Conservation (phyloP, 208 protist genomes). For the Trypanosoma theileri region DNA sequence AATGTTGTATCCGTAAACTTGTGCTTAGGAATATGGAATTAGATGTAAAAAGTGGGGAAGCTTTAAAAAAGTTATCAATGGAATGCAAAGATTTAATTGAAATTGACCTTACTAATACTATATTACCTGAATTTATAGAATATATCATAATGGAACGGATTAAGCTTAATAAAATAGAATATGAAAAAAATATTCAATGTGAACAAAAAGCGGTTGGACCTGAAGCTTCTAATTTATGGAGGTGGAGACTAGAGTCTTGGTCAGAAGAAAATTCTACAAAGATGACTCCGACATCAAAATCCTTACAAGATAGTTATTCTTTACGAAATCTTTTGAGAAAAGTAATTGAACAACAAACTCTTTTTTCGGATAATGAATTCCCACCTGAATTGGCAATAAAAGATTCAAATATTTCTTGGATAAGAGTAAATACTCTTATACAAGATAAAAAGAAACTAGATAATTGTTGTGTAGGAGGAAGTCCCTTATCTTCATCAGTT, state of each 20-base stretch:
- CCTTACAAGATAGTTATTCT: background rate
- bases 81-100: conserved; percentile 34
- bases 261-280: conserved; percentile 2
- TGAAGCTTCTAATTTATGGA: conserved; percentile 20
- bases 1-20: conserved; percentile 38
- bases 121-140: conserved; percentile 33
- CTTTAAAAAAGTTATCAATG: conserved; percentile 43
- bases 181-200: conserved; percentile 13
- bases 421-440: conserved; percentile 25
- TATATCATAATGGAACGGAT: conserved; percentile 41
- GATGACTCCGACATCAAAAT: background rate
- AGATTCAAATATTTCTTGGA: conserved; percentile 26
- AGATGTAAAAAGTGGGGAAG: conserved; percentile 19
- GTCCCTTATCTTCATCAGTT: conserved; percentile 25
- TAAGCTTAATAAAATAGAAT: conserved; percentile 42
- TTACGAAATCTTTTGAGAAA: conserved; percentile 7
- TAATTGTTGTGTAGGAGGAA: conserved; percentile 28
- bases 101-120: conserved; percentile 37
- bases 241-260: conserved; percentile 22
- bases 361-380: conserved; percentile 35
- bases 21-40: conserved; percentile 46
- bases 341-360: conserved; percentile 13
- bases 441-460: conserved; percentile 8
- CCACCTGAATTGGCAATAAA: conserved; percentile 25
- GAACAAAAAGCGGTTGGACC: conserved; percentile 26